Conservation (phyloP, 768 basidiomycete species). For the Sutorius australiensis region DNA sequence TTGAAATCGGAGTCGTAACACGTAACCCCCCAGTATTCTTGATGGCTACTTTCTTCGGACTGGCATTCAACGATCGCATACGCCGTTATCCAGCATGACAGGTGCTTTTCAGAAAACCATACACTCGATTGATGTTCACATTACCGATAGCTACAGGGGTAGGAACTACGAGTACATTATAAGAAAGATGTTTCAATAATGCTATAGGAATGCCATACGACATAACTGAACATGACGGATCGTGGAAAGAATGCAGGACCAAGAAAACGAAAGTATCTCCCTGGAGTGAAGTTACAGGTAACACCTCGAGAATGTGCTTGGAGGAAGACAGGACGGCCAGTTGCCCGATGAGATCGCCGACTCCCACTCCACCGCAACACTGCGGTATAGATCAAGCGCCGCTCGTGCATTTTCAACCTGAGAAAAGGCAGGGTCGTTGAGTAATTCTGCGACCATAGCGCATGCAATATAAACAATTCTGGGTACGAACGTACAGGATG, state of each 20-base stretch:
- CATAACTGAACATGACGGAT: neutral
- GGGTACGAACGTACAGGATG: slow-evolving; percentile 58
- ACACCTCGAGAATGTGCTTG: slow-evolving; percentile 76
- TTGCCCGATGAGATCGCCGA: slow-evolving; percentile 50
- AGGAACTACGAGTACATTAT: slow-evolving; percentile 23
- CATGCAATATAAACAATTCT: neutral
- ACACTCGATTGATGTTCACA: slow-evolving; percentile 12
- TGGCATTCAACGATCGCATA: neutral
- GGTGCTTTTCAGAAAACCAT: neutral
- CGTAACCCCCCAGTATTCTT: neutral
- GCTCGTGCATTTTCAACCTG: slow-evolving; percentile 79
- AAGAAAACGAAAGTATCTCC: slow-evolving; percentile 15
- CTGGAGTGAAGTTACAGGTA: slow-evolving; percentile 44
- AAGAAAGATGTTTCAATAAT: slow-evolving; percentile 14
- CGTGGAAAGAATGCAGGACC: neutral
- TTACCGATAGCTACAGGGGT: slow-evolving; percentile 14
- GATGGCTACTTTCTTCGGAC: neutral
- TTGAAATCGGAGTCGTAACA: neutral
- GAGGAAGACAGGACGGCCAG: slow-evolving; percentile 76
- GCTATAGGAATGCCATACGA: slow-evolving; percentile 6
- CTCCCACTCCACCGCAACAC: slow-evolving; percentile 67
- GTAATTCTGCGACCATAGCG: slow-evolving; percentile 2
- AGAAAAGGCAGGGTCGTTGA: slow-evolving; percentile 9
- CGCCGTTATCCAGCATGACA: neutral
- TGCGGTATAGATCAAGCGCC: slow-evolving; percentile 47